These are phyloP conservation scores for Pyrenophora graminea DNA, from an alignment of 2,329 filamentous ascomycete species.

Conservation along the genomic window DNA sequence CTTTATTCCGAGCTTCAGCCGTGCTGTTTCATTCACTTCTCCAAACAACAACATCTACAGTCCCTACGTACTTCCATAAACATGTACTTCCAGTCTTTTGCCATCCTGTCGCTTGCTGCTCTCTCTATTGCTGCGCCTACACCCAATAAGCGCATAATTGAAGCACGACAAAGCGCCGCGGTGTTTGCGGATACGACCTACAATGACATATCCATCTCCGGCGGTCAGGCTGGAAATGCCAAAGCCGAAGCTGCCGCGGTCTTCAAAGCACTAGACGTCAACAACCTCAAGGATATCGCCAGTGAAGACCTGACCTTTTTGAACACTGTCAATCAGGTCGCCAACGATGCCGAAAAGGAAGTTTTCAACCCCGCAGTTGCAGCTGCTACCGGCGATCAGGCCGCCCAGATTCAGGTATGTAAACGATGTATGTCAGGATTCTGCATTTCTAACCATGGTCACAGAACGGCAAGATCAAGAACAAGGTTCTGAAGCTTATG, in stretches of 20 bases:
- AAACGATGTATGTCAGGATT: neutral
- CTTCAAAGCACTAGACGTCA: constrained; percentile 57
- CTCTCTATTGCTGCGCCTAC: constrained; percentile 32
- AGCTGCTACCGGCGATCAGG: constrained; percentile 51
- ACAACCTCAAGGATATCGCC: constrained; percentile 54
- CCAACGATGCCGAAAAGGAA: constrained; percentile 59
- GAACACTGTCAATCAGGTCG: constrained; percentile 57
- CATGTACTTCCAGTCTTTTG: constrained; percentile 38
- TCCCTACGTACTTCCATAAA: constrained; percentile 9
- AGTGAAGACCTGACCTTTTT: constrained; percentile 57
- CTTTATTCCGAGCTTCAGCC: constrained; percentile 25
- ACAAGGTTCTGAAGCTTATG: constrained; percentile 64
- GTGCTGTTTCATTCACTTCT: constrained; percentile 26
- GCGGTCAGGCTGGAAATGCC: constrained; percentile 58
- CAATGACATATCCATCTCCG: constrained; percentile 55
- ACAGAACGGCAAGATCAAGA: constrained; percentile 63
- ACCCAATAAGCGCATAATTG: constrained; percentile 21
- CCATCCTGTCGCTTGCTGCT: constrained; percentile 35
- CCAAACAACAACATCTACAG: neutral
- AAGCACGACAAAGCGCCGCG: constrained; percentile 25
- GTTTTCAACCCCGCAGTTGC: constrained; percentile 60
- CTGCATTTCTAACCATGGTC: neutral
- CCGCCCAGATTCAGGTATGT: constrained; percentile 49
- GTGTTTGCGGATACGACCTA: constrained; percentile 39
- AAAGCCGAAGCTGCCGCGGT: constrained; percentile 59